Base-by-base conservation (phyloP, 371 early-diverging fungal species). In the Saksenaea vasiformis region DNA sequence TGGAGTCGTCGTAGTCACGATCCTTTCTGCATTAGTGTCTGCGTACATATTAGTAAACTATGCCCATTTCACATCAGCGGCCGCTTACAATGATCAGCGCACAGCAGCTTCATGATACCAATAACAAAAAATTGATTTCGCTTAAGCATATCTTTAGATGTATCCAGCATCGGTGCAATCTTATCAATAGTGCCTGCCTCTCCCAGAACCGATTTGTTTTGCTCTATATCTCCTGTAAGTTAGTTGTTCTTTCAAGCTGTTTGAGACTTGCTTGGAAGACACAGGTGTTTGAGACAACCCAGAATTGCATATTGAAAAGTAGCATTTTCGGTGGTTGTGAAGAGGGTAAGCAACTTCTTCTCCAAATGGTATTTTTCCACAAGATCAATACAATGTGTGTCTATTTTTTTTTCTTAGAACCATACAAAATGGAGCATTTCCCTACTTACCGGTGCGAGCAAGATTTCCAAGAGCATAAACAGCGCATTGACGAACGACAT, bases 91-190 rank as follows among this genome's bases (percentile, higher is more conserved):
- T 83, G 71, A 28, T 72, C 66, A 15, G 70, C 60, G 54, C 84
- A 78, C n/a, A 89, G 72, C 41, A 86, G 73, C 66, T 89, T 89
- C 35, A 89, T 60, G 11, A 87, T 83, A n/a, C 87, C 87, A 61
- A 86, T 77, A 9, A 80, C 74, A 5, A 83, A 75, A 47, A 84
- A 82, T 66, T 89, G 89, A 38, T 87, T 77, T 38, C 87, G 80
- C 54, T 82, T 84, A 61, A 77, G 82, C 85, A 80, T 82, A 65
- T 87, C 86, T 54, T 87, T 86, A 13, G 76, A 70, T 19, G 73
- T 53, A 38, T 84, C 80, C 14, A 89, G 57, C 14, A 78, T 56
- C 8, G 84, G 80, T 22, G 84, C 61, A 2, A 85, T 62, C 2
- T 76, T 67, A 31, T 70, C 60, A 58, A 89, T 86, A 15, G 79